These are phyloP conservation scores for Peltaster fructicola DNA, from an alignment of 2,329 filamentous ascomycete genomes.

Conservation along the genomic window DNA sequence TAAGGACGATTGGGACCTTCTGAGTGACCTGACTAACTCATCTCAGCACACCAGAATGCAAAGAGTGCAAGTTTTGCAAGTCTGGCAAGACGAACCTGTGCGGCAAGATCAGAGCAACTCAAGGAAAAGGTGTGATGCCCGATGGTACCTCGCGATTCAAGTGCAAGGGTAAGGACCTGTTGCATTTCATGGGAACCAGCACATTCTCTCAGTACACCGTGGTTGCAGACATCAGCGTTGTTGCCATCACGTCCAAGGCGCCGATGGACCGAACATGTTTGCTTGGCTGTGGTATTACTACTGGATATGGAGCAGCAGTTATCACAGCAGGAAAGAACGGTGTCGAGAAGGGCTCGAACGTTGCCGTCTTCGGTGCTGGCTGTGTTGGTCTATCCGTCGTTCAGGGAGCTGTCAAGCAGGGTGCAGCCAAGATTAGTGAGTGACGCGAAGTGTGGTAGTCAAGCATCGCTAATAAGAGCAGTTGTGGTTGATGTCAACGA, in stretches of 20 bases:
- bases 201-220: slow-evolving; percentile 99
- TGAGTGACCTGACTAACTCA: not conserved
- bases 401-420: slow-evolving; percentile 77
- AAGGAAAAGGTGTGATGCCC: slow-evolving; percentile 92
- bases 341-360: slow-evolving; percentile 73
- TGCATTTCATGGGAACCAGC: slow-evolving; percentile 98
- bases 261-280: slow-evolving; percentile 93
- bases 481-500: slow-evolving; percentile 72
- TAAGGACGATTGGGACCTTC: slow-evolving; percentile 29
- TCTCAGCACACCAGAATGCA: slow-evolving; percentile 82
- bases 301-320: slow-evolving; percentile 86
- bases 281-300: slow-evolving; percentile 95
- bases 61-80: slow-evolving; percentile 98
- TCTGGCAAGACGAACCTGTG: slow-evolving; percentile 98
- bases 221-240: slow-evolving; percentile 94
- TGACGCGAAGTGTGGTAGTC: too few species aligned
- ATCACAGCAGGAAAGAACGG: slow-evolving; percentile 56
- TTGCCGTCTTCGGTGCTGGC: slow-evolving; percentile 87
- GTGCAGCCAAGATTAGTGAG: slow-evolving; percentile 62
- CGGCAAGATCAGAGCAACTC: slow-evolving; percentile 94
- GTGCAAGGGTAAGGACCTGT: slow-evolving; percentile 82
- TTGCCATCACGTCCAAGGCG: slow-evolving; percentile 76
- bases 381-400: slow-evolving; percentile 93
- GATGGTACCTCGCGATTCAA: slow-evolving; percentile 91
- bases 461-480: too few species aligned